Evolutionary conservation across 768 basidiomycete genomes (phyloP).

Genomic region (Epithele typhae): DNA sequence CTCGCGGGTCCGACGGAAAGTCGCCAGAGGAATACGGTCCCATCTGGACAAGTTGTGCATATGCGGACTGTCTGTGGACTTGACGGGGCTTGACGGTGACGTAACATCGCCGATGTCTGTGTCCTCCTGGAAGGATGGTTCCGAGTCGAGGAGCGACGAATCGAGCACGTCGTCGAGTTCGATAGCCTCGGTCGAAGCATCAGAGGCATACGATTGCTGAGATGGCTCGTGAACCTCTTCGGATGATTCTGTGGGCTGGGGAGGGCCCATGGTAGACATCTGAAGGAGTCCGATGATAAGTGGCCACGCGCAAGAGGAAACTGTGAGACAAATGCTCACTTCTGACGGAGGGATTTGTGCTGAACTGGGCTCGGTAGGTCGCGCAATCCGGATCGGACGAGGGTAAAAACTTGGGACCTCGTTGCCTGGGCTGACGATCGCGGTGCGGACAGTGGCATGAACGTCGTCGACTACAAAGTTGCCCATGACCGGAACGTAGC

Average conservation of each 20-base stretch:
- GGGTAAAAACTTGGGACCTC: conserved; percentile 13
- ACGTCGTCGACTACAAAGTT: conserved; percentile 23
- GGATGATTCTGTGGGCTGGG: conserved; percentile 27
- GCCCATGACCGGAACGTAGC: conserved; percentile 34
- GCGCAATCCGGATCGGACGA: too few species aligned
- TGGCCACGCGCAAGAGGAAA: too few species aligned
- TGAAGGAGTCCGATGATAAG: too few species aligned
- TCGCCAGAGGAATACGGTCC: conserved; percentile 70
- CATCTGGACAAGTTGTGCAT: conserved; percentile 56
- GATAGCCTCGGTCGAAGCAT: conserved; percentile 47
- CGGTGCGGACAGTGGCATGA: background rate
- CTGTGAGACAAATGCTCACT: too few species aligned
- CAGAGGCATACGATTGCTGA: conserved; percentile 29
- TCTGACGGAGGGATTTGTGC: too few species aligned
- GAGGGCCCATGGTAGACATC: too few species aligned
- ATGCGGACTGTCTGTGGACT: conserved; percentile 30
- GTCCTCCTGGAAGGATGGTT: conserved; percentile 28
- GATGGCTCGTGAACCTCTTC: conserved; percentile 27
- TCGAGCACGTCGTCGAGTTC: conserved; percentile 77
- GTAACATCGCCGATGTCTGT: conserved; percentile 13
- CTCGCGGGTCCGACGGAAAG: conserved; percentile 63
- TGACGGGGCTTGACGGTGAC: conserved; percentile 17
- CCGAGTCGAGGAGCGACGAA: conserved; percentile 62
- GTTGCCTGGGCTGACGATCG: conserved; percentile 6
- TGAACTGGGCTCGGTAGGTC: too few species aligned